Evolutionary conservation across 148 eudicot species (phyloP).

Genomic region (Spergularia marina): DNA sequence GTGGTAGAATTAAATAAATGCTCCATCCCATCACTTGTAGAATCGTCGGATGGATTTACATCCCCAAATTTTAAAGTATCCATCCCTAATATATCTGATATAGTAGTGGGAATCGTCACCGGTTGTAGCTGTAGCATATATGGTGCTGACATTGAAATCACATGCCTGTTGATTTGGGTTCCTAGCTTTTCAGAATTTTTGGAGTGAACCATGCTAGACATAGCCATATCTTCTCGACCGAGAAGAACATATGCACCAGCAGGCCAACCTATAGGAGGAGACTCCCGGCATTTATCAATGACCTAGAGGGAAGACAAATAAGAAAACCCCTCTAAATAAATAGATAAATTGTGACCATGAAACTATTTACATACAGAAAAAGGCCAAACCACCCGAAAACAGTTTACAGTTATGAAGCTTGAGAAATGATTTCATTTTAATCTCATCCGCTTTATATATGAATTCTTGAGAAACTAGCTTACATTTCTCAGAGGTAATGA

Average conservation of each 20-base stretch:
- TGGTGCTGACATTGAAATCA: conserved; percentile 82
- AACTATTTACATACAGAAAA: neutral
- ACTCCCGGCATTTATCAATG: conserved; percentile 89
- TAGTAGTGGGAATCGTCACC: conserved; percentile 73
- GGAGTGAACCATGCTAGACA: conserved; percentile 50
- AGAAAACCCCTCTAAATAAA: neutral
- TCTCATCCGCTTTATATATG: neutral
- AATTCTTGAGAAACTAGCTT: conserved; percentile 28
- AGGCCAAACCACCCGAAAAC: neutral
- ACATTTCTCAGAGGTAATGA: conserved; percentile 96
- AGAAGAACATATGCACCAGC: conserved; percentile 96
- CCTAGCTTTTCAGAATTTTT: conserved; percentile 54
- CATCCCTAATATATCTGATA: conserved; percentile 56
- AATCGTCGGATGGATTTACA: conserved; percentile 66
- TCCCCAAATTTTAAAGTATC: conserved; percentile 64
- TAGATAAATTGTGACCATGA: neutral
- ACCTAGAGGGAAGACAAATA: conserved; percentile 42
- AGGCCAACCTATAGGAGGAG: conserved; percentile 97
- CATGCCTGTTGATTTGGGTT: conserved; percentile 48
- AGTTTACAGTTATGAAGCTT: conserved; percentile 2
- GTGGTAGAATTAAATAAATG: conserved; percentile 88
- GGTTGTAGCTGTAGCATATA: conserved; percentile 91
- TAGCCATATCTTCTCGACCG: conserved; percentile 95
- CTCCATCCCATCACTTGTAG: conserved; percentile 86
- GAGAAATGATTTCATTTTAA: neutral